These are phyloP conservation scores for Candida cerambycidarum DNA, from an alignment of 805 yeast species.

Conservation along the genomic window DNA sequence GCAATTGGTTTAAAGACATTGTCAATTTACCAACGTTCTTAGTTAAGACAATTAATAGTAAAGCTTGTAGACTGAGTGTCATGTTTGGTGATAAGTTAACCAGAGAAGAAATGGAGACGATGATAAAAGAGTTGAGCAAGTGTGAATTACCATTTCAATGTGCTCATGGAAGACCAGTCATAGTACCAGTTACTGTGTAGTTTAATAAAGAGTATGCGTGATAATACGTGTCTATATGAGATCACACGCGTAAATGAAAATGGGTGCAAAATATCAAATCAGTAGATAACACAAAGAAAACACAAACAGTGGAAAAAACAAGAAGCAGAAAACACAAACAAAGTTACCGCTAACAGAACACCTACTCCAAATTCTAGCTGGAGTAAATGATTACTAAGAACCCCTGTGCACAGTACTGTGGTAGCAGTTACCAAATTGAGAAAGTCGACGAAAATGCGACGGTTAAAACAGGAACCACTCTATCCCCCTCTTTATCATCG, in stretches of 20 bases:
- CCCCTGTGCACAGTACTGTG: too few relatives aligned
- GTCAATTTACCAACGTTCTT: slow-evolving; percentile 49
- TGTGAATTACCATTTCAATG: slow-evolving; percentile 73
- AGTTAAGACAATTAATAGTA: slow-evolving; percentile 51
- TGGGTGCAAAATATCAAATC: too few relatives aligned
- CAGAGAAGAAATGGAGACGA: slow-evolving; percentile 38
- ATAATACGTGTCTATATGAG: too few relatives aligned
- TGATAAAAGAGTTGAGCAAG: slow-evolving; percentile 41
- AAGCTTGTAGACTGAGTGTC: slow-evolving; percentile 68
- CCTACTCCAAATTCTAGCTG: too few relatives aligned
- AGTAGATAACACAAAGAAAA: too few relatives aligned
- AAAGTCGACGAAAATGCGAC: not conserved
- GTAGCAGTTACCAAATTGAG: not conserved
- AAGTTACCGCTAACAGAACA: too few relatives aligned
- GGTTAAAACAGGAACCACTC: not conserved
- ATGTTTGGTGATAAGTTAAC: slow-evolving; percentile 66
- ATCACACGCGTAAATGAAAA: too few relatives aligned
- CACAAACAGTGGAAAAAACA: too few relatives aligned
- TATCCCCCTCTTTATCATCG: not conserved
- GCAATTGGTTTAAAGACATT: slow-evolving; percentile 22
- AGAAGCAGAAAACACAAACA: too few relatives aligned
- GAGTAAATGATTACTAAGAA: too few relatives aligned
- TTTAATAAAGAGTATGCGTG: too few relatives aligned
- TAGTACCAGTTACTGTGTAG: slow-evolving; percentile 51
- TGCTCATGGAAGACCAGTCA: slow-evolving; percentile 84